Percentiles rank a stretch among this genome's conserved stretches.
Evolutionary conservation across 306 rosid species (phyloP).

Genomic region (Dryas octopetala): DNA sequence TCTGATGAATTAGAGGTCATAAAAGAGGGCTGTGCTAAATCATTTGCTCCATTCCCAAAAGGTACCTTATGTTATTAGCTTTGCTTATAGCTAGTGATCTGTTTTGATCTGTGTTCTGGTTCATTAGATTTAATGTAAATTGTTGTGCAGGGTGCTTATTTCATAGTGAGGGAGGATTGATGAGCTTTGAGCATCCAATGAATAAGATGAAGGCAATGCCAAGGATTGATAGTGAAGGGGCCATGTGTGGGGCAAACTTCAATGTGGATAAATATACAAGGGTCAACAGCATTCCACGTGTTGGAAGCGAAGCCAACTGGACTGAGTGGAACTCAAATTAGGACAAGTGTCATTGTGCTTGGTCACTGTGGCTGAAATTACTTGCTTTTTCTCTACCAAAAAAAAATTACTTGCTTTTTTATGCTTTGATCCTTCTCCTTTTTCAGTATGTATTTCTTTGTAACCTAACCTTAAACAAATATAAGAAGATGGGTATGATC

Average conservation of each 20-base stretch:
- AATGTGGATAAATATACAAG: slow-evolving; percentile 76
- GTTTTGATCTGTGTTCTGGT: too few species aligned
- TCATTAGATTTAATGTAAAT: neutral
- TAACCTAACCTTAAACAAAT: too few species aligned
- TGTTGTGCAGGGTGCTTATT: slow-evolving; percentile 73
- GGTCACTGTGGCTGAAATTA: neutral
- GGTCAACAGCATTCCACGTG: slow-evolving; percentile 86
- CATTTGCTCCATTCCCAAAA: slow-evolving; percentile 94
- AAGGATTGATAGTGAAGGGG: slow-evolving; percentile 88
- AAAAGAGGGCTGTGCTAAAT: slow-evolving; percentile 94
- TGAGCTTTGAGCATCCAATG: slow-evolving; percentile 99
- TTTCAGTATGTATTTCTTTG: neutral
- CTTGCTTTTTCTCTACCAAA: neutral
- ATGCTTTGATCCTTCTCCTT: too few species aligned
- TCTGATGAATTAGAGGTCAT: slow-evolving; percentile 85
- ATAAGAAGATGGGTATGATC: too few species aligned
- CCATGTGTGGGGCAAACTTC: slow-evolving; percentile 89
- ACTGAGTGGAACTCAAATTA: slow-evolving; percentile 62
- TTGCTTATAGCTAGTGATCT: neutral
- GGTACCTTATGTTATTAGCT: slow-evolving; percentile 34
- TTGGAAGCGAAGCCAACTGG: slow-evolving; percentile 84
- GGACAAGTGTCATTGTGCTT: neutral
- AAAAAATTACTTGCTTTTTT: neutral
- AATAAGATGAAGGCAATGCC: slow-evolving; percentile 93
- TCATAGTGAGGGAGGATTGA: slow-evolving; percentile 84